Evolutionary conservation across 177 flowering plant genomes (phyloP), one percentile per base, ranked within the genome.

Genomic region (Vitis hybrid): DNA sequence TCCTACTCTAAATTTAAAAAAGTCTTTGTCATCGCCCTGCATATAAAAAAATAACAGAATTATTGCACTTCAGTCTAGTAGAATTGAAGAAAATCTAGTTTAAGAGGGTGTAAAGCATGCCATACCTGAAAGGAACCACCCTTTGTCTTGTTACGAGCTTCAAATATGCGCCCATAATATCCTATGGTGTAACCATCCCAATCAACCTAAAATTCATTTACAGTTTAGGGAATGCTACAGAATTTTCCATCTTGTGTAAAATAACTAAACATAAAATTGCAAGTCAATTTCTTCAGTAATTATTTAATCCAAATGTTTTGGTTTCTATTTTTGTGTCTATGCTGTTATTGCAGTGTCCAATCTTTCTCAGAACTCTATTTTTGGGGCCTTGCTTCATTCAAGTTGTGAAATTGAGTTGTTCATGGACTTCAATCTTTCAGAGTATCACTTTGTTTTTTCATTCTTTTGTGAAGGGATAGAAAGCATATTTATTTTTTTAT

Each of bases 121-220:
- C 31, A 44, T 85, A 92, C 99, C 97, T 79, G 93, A 77, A 93
- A 95, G 3, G 99, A 90, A 74, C 99, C 97, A 59, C 99, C 99
- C 78, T 95, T 95, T 66, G 98, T 91, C 82, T 92, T 95, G 82
- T 95, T 95, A 66, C 99, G 92, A 81, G 99, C 99, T 87, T 91
- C 99, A 87, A 95, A 95, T 69, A 95, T 92, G 63, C 99, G 95
- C 57, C 99, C 99, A 80, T 91, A 92, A 79, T 95, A 95, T 38
- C 99, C 99, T 68, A 95, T 91, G 62, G 99, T 95, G 83, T 88
- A 95, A 52, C 99, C 98, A 84, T 89, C 99, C 99, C 99, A 95
- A 67, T 95, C 98, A 64, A 95, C 91, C 98, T 95, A 54, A 59
- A 59, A 69, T 19, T 47, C 58, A 76, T 69, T 66, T n/a, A 62